Evolutionary conservation across 805 yeast species (phyloP).

Genomic region (Barnettozyma wickerhamii): DNA sequence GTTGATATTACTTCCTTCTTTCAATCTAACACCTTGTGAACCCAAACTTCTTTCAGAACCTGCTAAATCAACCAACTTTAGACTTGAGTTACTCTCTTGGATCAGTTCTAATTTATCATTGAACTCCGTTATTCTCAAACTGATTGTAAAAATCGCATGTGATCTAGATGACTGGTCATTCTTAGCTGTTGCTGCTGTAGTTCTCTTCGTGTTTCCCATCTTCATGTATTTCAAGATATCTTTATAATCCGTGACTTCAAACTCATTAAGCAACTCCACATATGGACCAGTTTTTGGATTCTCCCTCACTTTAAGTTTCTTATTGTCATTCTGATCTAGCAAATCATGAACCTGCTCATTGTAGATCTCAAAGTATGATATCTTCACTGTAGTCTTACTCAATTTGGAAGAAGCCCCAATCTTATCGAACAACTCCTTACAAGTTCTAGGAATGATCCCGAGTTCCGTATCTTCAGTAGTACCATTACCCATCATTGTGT

Average conservation of each 20-base stretch:
- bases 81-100: slow-evolving; percentile 50
- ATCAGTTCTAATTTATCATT: slow-evolving; percentile 34
- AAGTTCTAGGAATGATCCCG: slow-evolving; percentile 65
- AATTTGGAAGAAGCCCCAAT: slow-evolving; percentile 29
- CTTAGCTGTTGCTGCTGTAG: slow-evolving; percentile 71
- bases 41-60: slow-evolving; percentile 77
- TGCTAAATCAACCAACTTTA: slow-evolving; percentile 75
- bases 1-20: slow-evolving; percentile 76
- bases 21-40: slow-evolving; percentile 53
- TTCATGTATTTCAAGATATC: slow-evolving; percentile 45
- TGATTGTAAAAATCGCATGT: slow-evolving; percentile 71
- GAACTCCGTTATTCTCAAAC: slow-evolving; percentile 53
- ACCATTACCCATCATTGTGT: slow-evolving; percentile 67
- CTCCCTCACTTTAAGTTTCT: slow-evolving; percentile 49
- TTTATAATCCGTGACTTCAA: slow-evolving; percentile 39
- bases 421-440: slow-evolving; percentile 47
- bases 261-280: slow-evolving; percentile 62
- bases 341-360: slow-evolving; percentile 74
- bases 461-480: slow-evolving; percentile 42
- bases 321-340: slow-evolving; percentile 24
- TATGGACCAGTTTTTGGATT: slow-evolving; percentile 64
- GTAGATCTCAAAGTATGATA: slow-evolving; percentile 71
- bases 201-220: slow-evolving; percentile 51
- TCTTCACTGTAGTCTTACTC: slow-evolving; percentile 38
- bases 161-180: slow-evolving; percentile 73